Evolutionary conservation across 2,329 filamentous ascomycete genomes (phyloP).

Genomic region (Colletotrichum cuscutae): DNA sequence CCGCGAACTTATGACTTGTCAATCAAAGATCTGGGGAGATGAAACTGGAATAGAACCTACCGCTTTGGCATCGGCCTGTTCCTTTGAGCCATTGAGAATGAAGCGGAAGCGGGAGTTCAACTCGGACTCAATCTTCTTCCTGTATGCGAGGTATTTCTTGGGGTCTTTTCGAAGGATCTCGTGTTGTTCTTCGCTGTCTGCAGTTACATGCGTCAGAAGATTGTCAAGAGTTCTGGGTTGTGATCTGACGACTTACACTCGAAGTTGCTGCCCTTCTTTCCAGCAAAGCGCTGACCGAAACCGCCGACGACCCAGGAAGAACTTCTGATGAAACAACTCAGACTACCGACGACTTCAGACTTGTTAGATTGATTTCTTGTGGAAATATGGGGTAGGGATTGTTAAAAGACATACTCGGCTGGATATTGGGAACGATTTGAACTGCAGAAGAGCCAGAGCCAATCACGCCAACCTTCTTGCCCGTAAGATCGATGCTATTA

Average conservation of each 20-base stretch:
- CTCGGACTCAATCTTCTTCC: slow-evolving; percentile 58
- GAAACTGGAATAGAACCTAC: not conserved
- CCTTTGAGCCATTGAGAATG: slow-evolving; percentile 59
- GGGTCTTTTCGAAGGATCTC: slow-evolving; percentile 62
- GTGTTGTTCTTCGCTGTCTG: slow-evolving; percentile 53
- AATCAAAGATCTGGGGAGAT: not conserved
- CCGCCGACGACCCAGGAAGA: slow-evolving; percentile 60
- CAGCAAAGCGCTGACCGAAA: slow-evolving; percentile 58
- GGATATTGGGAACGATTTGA: slow-evolving; percentile 46
- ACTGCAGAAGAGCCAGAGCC: slow-evolving; percentile 43
- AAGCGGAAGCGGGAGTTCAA: slow-evolving; percentile 64
- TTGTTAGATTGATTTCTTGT: not conserved
- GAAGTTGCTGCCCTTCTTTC: slow-evolving; percentile 57
- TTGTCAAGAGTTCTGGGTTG: not conserved
- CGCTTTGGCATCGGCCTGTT: slow-evolving; percentile 50
- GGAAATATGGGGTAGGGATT: not conserved
- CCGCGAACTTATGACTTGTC: slow-evolving; percentile 5
- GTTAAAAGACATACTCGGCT: slow-evolving; percentile 9
- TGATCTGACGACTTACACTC: slow-evolving; percentile 43
- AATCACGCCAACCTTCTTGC: slow-evolving; percentile 44
- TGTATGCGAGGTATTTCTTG: slow-evolving; percentile 61
- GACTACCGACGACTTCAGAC: slow-evolving; percentile 1
- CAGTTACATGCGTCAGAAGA: not conserved
- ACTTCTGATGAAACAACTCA: slow-evolving; percentile 45
- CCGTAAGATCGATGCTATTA: slow-evolving; percentile 36